Evolutionary conservation across 73 alveolate species (phyloP).

Genomic region (Stentor roeselii): DNA sequence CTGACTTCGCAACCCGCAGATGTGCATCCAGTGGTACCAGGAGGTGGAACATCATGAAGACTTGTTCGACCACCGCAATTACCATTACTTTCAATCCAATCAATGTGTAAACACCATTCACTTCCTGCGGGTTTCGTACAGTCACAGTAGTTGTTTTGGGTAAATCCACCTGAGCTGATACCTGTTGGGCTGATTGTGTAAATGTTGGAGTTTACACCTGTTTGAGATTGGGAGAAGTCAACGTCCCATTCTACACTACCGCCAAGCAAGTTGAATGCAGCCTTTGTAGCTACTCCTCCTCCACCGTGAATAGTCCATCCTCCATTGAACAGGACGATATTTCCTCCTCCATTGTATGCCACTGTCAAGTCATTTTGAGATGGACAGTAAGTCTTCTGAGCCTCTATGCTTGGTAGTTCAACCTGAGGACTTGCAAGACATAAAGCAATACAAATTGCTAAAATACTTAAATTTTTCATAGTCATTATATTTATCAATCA

Average conservation of each 20-base stretch:
- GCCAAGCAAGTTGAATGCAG: neutral
- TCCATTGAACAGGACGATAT: neutral
- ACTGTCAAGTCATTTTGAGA: neutral
- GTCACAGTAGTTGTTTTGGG: neutral
- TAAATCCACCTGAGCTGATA: neutral
- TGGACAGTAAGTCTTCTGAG: neutral
- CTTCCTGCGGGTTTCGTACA: neutral
- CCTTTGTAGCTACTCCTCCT: conserved; percentile 6
- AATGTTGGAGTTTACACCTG: neutral
- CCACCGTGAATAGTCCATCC: conserved; percentile 4
- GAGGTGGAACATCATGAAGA: neutral
- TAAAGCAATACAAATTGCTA: no score
- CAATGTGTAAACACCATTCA: neutral
- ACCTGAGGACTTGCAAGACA: no score
- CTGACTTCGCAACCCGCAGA: neutral
- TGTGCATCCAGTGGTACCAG: neutral
- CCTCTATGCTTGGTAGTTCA: no score
- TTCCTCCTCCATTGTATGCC: neutral
- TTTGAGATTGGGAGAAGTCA: neutral
- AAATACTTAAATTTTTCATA: no score
- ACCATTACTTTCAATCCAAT: conserved; percentile 6
- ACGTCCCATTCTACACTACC: conserved; percentile 9
- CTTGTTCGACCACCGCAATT: neutral
- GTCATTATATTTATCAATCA: no score
- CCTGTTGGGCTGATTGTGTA: conserved; percentile 3